These are phyloP conservation scores for Fusarium virguliforme DNA, from an alignment of 2,329 filamentous ascomycete genomes.

Conservation along the genomic window DNA sequence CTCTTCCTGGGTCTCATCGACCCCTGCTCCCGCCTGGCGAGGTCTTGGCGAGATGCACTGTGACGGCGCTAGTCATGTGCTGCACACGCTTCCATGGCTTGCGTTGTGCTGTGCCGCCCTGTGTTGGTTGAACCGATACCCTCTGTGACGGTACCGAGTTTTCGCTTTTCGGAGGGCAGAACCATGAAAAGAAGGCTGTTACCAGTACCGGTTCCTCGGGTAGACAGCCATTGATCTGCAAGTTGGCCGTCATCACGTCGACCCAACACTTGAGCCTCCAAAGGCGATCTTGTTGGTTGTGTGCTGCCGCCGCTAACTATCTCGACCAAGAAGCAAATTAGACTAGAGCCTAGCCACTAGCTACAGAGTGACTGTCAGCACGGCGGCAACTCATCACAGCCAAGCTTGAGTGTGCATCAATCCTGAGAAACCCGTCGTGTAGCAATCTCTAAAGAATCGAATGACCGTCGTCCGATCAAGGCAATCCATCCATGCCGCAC, in stretches of 20 bases:
- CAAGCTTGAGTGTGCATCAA: constrained; percentile 8
- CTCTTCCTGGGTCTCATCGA: background rate
- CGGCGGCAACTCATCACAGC: constrained; percentile 36
- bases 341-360: constrained; percentile 9
- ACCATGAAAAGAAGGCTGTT: background rate
- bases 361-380: constrained; percentile 4
- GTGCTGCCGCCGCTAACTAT: background rate
- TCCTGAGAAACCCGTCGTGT: constrained; percentile 15
- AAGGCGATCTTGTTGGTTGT: constrained; percentile 13
- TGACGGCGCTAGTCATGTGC: constrained; percentile 48
- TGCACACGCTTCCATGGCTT: background rate
- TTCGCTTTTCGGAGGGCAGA: background rate
- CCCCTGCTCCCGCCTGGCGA: constrained; percentile 21
- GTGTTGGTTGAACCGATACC: background rate
- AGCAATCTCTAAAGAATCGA: constrained; percentile 36
- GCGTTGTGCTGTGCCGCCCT: background rate
- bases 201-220: constrained; percentile 7
- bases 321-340: background rate
- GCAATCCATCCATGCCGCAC: constrained; percentile 12
- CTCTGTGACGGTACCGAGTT: constrained; percentile 24
- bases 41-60: constrained; percentile 44
- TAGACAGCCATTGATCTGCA: background rate
- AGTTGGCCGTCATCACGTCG: constrained; percentile 2
- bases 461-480: constrained; percentile 41
- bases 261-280: background rate